phyloP scores from a whole-genome alignment of 371 early-diverging fungal species.

The Mortierella sp. region DNA sequence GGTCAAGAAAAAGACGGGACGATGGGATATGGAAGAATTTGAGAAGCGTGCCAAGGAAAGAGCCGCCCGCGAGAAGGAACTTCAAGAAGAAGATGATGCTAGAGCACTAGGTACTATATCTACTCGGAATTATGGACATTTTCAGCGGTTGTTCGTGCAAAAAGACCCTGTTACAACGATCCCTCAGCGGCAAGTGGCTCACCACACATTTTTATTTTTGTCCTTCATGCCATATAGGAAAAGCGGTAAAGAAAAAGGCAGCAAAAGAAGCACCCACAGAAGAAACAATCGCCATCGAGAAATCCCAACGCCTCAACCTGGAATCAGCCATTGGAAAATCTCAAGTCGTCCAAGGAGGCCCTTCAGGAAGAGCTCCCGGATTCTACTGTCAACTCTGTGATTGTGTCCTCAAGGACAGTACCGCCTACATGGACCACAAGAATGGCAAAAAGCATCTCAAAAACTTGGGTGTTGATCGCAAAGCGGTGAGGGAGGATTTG shows the following conservation, averaged over 20 bases:
- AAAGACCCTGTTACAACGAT: no score
- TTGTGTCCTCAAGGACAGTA: slow-evolving; percentile 88
- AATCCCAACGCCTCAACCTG: slow-evolving; percentile 73
- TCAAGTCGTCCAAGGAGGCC: slow-evolving; percentile 78
- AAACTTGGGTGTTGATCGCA: slow-evolving; percentile 82
- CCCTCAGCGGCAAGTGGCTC: background rate
- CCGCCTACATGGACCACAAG: slow-evolving; percentile 90
- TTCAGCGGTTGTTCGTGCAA: no score
- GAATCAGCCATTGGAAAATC: slow-evolving; percentile 86
- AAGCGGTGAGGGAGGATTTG: slow-evolving; percentile 76
- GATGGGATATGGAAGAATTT: slow-evolving; percentile 80
- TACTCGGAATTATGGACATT: background rate
- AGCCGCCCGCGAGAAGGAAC: slow-evolving; percentile 59
- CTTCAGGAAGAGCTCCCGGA: slow-evolving; percentile 85
- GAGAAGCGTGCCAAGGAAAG: slow-evolving; percentile 71
- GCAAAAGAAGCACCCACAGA: slow-evolving; percentile 37
- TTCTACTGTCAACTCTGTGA: slow-evolving; percentile 94
- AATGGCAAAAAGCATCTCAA: slow-evolving; percentile 90
- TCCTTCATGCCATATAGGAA: slow-evolving; percentile 22
- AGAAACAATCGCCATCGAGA: slow-evolving; percentile 38
- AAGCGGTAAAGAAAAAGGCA: slow-evolving; percentile 32
- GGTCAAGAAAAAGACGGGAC: slow-evolving; percentile 36
- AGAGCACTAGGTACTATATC: slow-evolving; percentile 57
- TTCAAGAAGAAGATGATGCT: slow-evolving; percentile 58
- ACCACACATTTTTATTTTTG: background rate